Base-by-base conservation (phyloP, 2,329 filamentous ascomycete genomes). In the Colletotrichum ledebouriae region DNA sequence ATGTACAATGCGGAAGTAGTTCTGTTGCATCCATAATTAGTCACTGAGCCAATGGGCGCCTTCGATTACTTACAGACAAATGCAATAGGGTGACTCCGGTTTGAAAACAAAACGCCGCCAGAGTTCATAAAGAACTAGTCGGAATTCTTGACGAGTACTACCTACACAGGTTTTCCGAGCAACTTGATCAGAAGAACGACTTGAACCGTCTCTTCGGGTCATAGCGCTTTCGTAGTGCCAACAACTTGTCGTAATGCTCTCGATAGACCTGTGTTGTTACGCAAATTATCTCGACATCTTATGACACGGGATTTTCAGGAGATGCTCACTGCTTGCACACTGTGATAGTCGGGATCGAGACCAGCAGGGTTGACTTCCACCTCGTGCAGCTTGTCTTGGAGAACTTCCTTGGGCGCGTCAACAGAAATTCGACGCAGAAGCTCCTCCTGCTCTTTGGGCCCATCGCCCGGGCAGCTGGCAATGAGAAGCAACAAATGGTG, bases 351-450 rank as follows among this genome's bases (percentile, higher is more conserved):
- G 1, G 52, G 58, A 25, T 67, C 63, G 9, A 56, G 63, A 10
- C 58, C 63, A 41, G 59, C 63, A 20, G 63, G 63, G 2, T 67
- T 67, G 37, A 67, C 49, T 10, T 67, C 63, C 0, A 44, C 58
- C 3, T 44, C 22, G 10, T 17, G 34, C 15, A n/a, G 17, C 25
- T n/a, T 57, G 5, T 20, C 17, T 1, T 52, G 41, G 3, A 67
- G 42, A 20, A 67, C 25, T 5, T 63, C 41, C 4, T 22, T 17
- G 10, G 63, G 59, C 7, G 50, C 58, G 17, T 63, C 63, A 12
- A 42, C 25, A 1, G 63, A 62, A 5, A 67, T 56, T 17, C 52
- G 34, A 5, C 63, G 58, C 10, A 63, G 22, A 0, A 63, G 46
- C 5, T 57, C 50, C 20, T 67, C 63, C 20, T 57, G 59, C 7